Percentiles rank a stretch among this genome's conserved stretches.
Evolutionary conservation across 176 grass and related monocot genomes (phyloP).

Genomic region (Triticum timopheevii): DNA sequence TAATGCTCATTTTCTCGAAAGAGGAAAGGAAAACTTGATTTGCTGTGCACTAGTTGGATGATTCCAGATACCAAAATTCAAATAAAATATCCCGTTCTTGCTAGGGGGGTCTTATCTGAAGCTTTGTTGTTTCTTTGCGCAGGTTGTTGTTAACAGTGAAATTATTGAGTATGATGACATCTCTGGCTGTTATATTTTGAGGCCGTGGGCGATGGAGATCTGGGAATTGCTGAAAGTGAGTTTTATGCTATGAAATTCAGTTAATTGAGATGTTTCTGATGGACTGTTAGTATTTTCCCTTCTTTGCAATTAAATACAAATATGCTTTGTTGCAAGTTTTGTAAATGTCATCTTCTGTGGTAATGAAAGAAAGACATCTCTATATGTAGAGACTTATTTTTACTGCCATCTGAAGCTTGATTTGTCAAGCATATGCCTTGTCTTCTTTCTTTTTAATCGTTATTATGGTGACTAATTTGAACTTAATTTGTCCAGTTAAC

Average conservation of each 20-base stretch:
- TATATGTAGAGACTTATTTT: not conserved
- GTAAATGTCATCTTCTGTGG: not conserved
- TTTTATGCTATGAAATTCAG: not conserved
- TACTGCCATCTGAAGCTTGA: not conserved
- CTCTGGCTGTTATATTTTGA: constrained; percentile 89
- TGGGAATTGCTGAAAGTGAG: constrained; percentile 81
- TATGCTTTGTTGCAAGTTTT: not conserved
- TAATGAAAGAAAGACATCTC: not conserved
- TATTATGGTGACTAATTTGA: not conserved
- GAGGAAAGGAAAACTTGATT: not conserved
- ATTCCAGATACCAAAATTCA: not conserved
- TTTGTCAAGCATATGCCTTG: not conserved
- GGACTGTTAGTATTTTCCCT: not conserved
- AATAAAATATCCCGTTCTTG: not conserved
- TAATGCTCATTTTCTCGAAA: not conserved
- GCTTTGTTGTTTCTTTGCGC: not conserved
- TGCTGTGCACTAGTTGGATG: not conserved
- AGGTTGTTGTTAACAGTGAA: constrained; percentile 86
- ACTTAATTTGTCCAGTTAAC: not conserved
- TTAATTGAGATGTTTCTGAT: not conserved
- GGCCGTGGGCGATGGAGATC: constrained; percentile 82
- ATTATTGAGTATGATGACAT: constrained; percentile 96
- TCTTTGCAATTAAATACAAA: not conserved
- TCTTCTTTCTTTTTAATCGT: not conserved
- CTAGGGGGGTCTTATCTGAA: not conserved